Conservation (phyloP, 1,139 yeast species). For the Suhomyces anneliseae region DNA sequence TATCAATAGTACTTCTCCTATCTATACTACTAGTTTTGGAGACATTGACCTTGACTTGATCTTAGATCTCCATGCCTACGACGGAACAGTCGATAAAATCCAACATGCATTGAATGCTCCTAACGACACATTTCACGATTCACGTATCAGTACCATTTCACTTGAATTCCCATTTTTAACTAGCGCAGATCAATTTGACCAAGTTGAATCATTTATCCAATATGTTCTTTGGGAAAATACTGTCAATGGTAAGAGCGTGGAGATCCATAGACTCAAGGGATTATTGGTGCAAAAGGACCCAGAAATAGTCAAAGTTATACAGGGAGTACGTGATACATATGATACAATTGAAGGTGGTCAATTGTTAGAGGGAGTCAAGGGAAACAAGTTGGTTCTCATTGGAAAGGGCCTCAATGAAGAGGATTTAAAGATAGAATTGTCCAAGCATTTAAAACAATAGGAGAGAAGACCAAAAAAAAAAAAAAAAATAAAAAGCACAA, state of each 20-base stretch:
- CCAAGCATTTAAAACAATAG: conserved; percentile 14
- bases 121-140: conserved; percentile 37
- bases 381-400: conserved; percentile 71
- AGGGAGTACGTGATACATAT: conserved; percentile 91
- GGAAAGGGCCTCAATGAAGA: conserved; percentile 60
- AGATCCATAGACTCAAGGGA: conserved; percentile 85
- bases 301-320: conserved; percentile 57
- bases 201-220: conserved; percentile 64
- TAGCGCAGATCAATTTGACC: conserved; percentile 30
- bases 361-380: conserved; percentile 34
- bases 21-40: conserved; percentile 70
- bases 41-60: conserved; percentile 60
- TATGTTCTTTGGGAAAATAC: conserved; percentile 65
- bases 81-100: conserved; percentile 39
- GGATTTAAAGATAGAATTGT: conserved; percentile 30
- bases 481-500: too few relatives aligned
- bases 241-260: conserved; percentile 46
- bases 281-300: conserved; percentile 42
- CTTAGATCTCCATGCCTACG: conserved; percentile 81
- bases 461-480: neutral
- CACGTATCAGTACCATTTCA: conserved; percentile 63
- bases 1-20: conserved; percentile 70
- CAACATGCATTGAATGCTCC: conserved; percentile 17
- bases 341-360: conserved; percentile 63
- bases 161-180: conserved; percentile 51